Evolutionary conservation across 1,284 basidiomycete species (phyloP).

Genomic region (Cryptococcus floricola): DNA sequence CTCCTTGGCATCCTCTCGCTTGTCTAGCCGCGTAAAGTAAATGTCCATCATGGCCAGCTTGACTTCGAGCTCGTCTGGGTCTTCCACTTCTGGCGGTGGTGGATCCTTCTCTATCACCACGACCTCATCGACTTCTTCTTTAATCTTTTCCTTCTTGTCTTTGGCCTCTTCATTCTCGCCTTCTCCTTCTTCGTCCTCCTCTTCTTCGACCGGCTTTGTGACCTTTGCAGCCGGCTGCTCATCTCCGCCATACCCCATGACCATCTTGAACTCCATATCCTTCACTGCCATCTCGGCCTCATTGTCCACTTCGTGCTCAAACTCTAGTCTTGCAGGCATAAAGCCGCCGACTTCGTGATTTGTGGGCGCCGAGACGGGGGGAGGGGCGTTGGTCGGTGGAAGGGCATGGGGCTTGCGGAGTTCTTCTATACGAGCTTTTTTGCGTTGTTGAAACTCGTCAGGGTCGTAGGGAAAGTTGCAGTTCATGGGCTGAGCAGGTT

Average conservation of each 20-base stretch:
- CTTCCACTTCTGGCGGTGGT: slow-evolving; percentile 65
- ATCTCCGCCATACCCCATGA: slow-evolving; percentile 79
- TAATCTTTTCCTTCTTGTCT: slow-evolving; percentile 37
- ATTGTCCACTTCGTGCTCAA: slow-evolving; percentile 94
- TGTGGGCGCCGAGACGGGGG: slow-evolving; percentile 86
- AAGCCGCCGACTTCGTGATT: slow-evolving; percentile 91
- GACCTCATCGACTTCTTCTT: slow-evolving; percentile 12
- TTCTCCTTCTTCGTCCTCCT: slow-evolving; percentile 33
- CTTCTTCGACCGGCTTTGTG: slow-evolving; percentile 27
- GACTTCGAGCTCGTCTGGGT: slow-evolving; percentile 79
- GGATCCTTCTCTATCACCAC: slow-evolving; percentile 54
- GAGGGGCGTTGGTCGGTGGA: slow-evolving; percentile 54
- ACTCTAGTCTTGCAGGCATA: slow-evolving; percentile 94
- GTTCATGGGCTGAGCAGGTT: slow-evolving; percentile 59
- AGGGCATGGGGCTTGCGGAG: slow-evolving; percentile 52
- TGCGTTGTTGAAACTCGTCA: slow-evolving; percentile 78
- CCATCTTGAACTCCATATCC: slow-evolving; percentile 91
- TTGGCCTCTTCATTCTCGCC: slow-evolving; percentile 24
- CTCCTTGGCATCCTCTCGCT: slow-evolving; percentile 79
- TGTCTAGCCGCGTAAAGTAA: slow-evolving; percentile 88
- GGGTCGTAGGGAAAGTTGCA: slow-evolving; percentile 67
- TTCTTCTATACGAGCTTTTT: slow-evolving; percentile 74
- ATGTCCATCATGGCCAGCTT: slow-evolving; percentile 88
- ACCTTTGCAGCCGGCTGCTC: slow-evolving; percentile 58
- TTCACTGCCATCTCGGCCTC: slow-evolving; percentile 94